A percentile compares a stretch with the other conserved stretches of the same genome.
phyloP scores from a whole-genome alignment of 352 stramenopile genomes.

The Pelagophyceae sp. region DNA sequence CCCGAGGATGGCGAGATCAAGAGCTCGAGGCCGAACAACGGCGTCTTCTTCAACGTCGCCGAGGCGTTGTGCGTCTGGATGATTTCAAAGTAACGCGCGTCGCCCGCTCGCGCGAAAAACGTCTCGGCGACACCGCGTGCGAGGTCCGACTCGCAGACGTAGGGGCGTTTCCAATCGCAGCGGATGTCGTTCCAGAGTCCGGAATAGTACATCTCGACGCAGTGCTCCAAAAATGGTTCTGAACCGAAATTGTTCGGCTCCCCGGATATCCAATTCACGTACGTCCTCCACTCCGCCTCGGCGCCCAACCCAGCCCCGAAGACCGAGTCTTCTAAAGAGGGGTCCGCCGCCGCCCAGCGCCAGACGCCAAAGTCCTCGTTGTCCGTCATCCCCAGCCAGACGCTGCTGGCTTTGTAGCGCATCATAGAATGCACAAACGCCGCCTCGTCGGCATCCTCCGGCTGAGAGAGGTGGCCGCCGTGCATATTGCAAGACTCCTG shows the following conservation, averaged over 20 bases:
- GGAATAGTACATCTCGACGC: neutral
- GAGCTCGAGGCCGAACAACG: constrained; percentile 8
- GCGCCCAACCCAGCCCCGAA: neutral
- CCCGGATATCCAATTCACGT: neutral
- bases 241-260: neutral
- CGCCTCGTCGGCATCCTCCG: neutral
- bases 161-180: neutral
- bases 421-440: no score
- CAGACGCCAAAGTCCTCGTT: neutral
- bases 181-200: neutral
- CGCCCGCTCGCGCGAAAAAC: neutral
- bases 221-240: neutral
- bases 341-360: neutral
- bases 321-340: neutral
- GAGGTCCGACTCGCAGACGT: neutral
- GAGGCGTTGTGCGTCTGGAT: constrained; percentile 7
- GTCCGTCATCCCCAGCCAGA: neutral
- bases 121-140: neutral
- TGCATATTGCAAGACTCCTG: neutral
- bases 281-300: neutral
- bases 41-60: neutral
- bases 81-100: constrained; percentile 26
- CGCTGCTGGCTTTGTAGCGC: no score
- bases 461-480: neutral
- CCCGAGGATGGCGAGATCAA: constrained; percentile 7